Base-by-base conservation (phyloP, 257 asterid species). In the Cruciata laevipes region DNA sequence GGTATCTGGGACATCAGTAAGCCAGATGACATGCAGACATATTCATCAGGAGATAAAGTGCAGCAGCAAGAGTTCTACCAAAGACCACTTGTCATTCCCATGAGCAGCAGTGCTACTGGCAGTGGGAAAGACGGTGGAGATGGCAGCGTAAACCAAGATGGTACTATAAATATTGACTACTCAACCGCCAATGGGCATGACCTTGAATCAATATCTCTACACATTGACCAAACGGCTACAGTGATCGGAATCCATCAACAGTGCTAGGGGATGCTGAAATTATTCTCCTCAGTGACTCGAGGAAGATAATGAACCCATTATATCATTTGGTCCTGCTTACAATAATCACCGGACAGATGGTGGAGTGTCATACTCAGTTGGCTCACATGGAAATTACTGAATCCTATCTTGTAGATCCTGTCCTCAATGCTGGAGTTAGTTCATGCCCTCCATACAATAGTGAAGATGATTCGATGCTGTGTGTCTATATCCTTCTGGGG, bases 261-360 rank as follows among this genome's bases (percentile, higher is more conserved):
- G 82, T 83, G 20, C 69, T 81, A 67, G 90, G 79, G 69, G 89
- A 81, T 60, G 72, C 85, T 65, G 93, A 85, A 66, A 83, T 95
- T 20, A 95, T 95, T 62, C 81, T 89, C 64, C 86, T 95, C 23
- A 89, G 90, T 72, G 99, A 95, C 80, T 89, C 98, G 99, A 95
- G 13, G 96, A 91, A 63, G 99, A 88, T 73, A 82, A 44, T 67
- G 84, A 76, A 25, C 86, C 84, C 17, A 67, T 76, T n/a, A 63
- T 78, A 59, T 31, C 88, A 59, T 64, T 87, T 69, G 89, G 72
- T 57, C 69, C 78, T 57, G 71, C 52, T 68, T 77, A 70, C 77
- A 76, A 74, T 53, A 76, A 71, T 64, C 71, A 52, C 42, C 78
- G 56, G 56, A 70, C 71, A 32, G 85, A 82, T 73, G 80, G 77